Conservation (phyloP, 2,329 filamentous ascomycete species). For the Monosporascus sp. region DNA sequence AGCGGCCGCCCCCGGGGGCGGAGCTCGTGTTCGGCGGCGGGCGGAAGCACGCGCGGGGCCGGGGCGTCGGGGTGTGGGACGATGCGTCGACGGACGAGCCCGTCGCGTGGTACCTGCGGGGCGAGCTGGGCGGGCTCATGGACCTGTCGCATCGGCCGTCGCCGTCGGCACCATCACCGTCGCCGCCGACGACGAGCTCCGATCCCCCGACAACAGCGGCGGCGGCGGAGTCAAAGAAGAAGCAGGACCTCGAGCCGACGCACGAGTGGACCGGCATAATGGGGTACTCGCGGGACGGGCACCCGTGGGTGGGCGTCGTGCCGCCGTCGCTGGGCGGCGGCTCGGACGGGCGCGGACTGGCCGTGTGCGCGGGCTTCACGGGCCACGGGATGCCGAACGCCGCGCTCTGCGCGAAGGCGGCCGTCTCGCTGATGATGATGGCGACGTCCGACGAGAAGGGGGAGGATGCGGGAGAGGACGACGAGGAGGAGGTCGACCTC, state of each 20-base stretch:
- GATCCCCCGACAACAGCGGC: background rate
- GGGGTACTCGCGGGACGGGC: conserved; percentile 64
- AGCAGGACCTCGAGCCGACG: conserved; percentile 42
- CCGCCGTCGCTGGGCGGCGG: conserved; percentile 47
- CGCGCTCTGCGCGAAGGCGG: conserved; percentile 58
- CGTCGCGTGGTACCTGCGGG: conserved; percentile 51
- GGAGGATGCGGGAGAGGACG: conserved; percentile 22
- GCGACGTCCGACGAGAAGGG: conserved; percentile 37
- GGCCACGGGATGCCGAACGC: conserved; percentile 75
- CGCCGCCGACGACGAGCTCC: background rate
- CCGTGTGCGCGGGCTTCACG: conserved; percentile 61
- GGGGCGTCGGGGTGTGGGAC: conserved; percentile 52
- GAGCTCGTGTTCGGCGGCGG: conserved; percentile 70
- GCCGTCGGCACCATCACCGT: background rate
- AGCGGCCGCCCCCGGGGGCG: conserved; percentile 53
- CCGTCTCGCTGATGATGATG: conserved; percentile 50
- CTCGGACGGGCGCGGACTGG: conserved; percentile 54
- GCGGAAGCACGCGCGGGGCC: conserved; percentile 47
- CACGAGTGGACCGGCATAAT: conserved; percentile 78
- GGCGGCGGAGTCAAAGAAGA: conserved; percentile 14
- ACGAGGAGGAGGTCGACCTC: conserved; percentile 34
- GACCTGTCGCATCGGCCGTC: conserved; percentile 28
- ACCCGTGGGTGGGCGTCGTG: conserved; percentile 68
- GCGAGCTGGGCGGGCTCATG: conserved; percentile 35
- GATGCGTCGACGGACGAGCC: conserved; percentile 52